Evolutionary conservation across 768 basidiomycete species (phyloP), one percentile per base, ranked within the genome.

Genomic region (Phanerochaete sordida): DNA sequence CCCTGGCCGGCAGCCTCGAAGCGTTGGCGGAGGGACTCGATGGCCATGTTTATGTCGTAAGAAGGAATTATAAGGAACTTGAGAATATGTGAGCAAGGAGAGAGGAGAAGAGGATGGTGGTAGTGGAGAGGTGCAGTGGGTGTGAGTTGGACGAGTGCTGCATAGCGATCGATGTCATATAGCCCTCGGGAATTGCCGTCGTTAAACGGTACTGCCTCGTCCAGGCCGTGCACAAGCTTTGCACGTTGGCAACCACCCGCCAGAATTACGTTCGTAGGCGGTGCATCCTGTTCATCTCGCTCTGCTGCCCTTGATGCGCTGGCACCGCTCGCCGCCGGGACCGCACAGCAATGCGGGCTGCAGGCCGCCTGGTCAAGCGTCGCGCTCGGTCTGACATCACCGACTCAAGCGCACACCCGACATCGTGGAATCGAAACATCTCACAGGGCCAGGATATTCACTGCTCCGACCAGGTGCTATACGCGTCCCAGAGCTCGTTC

Each of bases 1-100:
- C 75, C 86, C 78, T 99, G 97, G 59, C 85, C 87, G 50, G 94
- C 93, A 50, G 83, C 78, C 63, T 87, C 78, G 76, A 92, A 98
- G 64, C 81, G 84, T 59, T 80, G 66, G 64, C 78, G 83, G 68
- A 85, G 80, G 61, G 75, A 67, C 70, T 86, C 82, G 73, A 78
- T 74, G 63, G 85, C 73, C 85, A 89, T 87, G 74, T 66, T 9
- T 15, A 23, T 31, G 53, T 52, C 48, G 37, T 19, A 13, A 43
- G 28, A 47, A 33, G 35, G 35, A 33, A 35, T 35, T 57, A 31
- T 52, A 57, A 48, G 16, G 21, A 24, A n/a, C 23, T 24, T 23
- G 30, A 54, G 31, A 45, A 45, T 26, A 33, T 19, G 26, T 4
- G 39, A 15, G 47, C 26, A 35, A 52, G 44, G 47, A 6, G 57